Percentiles rank a stretch among this genome's conserved stretches.
Conservation (phyloP, 768 basidiomycete genomes). For the Lentinula guzmanii region DNA sequence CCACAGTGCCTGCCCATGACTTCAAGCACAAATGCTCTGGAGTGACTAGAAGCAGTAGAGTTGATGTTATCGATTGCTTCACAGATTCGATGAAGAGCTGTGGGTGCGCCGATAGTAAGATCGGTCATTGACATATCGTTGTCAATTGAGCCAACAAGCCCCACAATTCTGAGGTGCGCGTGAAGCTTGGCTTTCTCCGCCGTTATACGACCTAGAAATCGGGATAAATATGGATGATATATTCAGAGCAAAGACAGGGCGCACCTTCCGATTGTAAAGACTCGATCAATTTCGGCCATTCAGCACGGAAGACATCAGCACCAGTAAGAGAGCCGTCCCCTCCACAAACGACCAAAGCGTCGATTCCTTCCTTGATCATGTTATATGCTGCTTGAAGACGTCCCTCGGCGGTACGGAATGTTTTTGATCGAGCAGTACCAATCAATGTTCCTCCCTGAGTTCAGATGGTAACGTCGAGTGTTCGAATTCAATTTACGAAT, state of each 20-base stretch:
- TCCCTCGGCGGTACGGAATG: constrained; percentile 85
- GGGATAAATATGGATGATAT: neutral
- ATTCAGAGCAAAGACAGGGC: constrained; percentile 8
- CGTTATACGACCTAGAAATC: constrained; percentile 41
- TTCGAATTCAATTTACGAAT: neutral
- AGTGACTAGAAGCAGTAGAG: constrained; percentile 93
- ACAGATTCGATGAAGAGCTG: constrained; percentile 93
- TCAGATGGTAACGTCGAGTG: neutral
- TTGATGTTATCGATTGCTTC: constrained; percentile 98
- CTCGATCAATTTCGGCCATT: constrained; percentile 86
- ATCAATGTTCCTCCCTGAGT: constrained; percentile 88
- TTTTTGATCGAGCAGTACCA: constrained; percentile 82
- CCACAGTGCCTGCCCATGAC: constrained; percentile 99
- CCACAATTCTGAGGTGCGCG: constrained; percentile 89
- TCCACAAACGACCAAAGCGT: constrained; percentile 94
- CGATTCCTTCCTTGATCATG: constrained; percentile 93
- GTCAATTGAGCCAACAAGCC: constrained; percentile 98
- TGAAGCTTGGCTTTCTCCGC: constrained; percentile 65
- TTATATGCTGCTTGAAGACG: constrained; percentile 86
- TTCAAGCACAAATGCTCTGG: constrained; percentile 95
- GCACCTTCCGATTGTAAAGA: constrained; percentile 60
- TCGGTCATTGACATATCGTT: constrained; percentile 99
- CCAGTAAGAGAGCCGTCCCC: constrained; percentile 97
- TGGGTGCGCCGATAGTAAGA: constrained; percentile 93
- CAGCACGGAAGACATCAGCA: constrained; percentile 86